phyloP scores from a whole-genome alignment of 2,329 filamentous ascomycete genomes.

The Dothideomycetidae sp. region DNA sequence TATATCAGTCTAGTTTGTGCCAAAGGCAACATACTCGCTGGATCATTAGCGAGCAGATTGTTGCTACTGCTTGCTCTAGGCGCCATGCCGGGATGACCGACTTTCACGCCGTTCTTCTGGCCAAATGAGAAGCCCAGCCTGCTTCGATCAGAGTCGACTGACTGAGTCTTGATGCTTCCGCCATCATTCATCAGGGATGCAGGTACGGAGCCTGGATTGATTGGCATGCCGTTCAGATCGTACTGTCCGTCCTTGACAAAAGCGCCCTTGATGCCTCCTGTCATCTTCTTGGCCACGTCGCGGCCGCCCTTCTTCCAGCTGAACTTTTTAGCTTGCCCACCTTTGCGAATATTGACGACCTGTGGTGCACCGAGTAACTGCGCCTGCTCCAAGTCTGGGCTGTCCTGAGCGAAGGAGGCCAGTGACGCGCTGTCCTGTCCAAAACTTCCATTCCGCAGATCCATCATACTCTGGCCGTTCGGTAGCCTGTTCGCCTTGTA shows the following conservation, averaged over 20 bases:
- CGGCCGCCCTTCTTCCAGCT: conserved; percentile 98
- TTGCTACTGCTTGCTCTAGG: conserved; percentile 31
- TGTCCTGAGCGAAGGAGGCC: conserved; percentile 18
- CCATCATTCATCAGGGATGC: conserved; percentile 14
- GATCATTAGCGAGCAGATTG: conserved; percentile 25
- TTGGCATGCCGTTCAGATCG: conserved; percentile 19
- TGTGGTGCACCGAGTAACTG: conserved; percentile 62
- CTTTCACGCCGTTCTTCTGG: conserved; percentile 23
- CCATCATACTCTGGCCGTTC: conserved; percentile 31
- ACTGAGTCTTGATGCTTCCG: conserved; percentile 4
- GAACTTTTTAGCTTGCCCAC: conserved; percentile 81
- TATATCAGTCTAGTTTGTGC: conserved; percentile 1
- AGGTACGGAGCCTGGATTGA: conserved; percentile 18
- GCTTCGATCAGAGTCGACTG: conserved; percentile 12
- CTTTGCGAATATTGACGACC: conserved; percentile 82
- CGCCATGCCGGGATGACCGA: conserved; percentile 21
- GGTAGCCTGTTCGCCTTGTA: conserved; percentile 59
- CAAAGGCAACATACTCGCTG: conserved; percentile 16
- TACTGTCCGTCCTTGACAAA: conserved; percentile 41
- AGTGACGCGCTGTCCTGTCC: conserved; percentile 9
- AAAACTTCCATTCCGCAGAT: conserved; percentile 6
- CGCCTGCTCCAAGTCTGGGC: conserved; percentile 50
- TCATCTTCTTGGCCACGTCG: conserved; percentile 83
- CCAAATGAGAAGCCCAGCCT: conserved; percentile 23
- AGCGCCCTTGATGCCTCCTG: conserved; percentile 85